Evolutionary conservation across 352 stramenopile species (phyloP).

Genomic region (Pythium chondricola): DNA sequence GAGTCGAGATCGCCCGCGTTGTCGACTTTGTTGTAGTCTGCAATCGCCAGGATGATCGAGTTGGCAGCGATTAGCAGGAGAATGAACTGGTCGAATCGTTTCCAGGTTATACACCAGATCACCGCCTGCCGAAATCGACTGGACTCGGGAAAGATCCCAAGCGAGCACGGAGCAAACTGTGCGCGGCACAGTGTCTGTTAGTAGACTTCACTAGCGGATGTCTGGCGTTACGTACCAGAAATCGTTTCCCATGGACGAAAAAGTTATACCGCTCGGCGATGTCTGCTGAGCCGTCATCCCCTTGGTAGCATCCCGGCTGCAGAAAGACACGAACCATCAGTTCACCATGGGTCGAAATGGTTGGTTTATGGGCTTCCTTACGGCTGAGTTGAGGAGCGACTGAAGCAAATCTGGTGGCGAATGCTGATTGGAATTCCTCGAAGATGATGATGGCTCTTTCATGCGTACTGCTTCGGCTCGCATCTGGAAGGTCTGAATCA

Average conservation of each 20-base stretch:
- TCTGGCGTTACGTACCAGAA: constrained; percentile 24
- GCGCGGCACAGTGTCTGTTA: too few relatives aligned
- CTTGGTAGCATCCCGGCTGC: constrained; percentile 44
- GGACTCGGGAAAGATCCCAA: constrained; percentile 41
- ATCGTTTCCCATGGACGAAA: constrained; percentile 49
- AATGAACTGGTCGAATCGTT: constrained; percentile 79
- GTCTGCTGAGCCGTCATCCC: constrained; percentile 42
- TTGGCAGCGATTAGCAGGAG: constrained; percentile 81
- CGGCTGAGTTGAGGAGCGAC: constrained; percentile 26
- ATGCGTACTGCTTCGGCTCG: constrained; percentile 5
- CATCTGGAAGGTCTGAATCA: constrained; percentile 19
- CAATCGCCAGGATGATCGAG: constrained; percentile 72
- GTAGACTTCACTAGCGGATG: too few relatives aligned
- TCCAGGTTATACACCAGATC: constrained; percentile 68
- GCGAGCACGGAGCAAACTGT: constrained; percentile 51
- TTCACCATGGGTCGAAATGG: too few relatives aligned
- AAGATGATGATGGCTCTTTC: constrained; percentile 5
- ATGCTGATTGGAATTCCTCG: not conserved
- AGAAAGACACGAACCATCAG: not conserved
- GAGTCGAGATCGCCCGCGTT: constrained; percentile 32
- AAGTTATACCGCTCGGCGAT: constrained; percentile 62
- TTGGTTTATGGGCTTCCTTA: too few relatives aligned
- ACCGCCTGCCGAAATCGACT: constrained; percentile 45
- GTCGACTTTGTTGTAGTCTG: constrained; percentile 65
- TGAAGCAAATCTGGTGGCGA: constrained; percentile 20